These are phyloP conservation scores for Microcyclospora tardicrescens DNA, from an alignment of 2,329 filamentous ascomycete species.

Conservation along the genomic window DNA sequence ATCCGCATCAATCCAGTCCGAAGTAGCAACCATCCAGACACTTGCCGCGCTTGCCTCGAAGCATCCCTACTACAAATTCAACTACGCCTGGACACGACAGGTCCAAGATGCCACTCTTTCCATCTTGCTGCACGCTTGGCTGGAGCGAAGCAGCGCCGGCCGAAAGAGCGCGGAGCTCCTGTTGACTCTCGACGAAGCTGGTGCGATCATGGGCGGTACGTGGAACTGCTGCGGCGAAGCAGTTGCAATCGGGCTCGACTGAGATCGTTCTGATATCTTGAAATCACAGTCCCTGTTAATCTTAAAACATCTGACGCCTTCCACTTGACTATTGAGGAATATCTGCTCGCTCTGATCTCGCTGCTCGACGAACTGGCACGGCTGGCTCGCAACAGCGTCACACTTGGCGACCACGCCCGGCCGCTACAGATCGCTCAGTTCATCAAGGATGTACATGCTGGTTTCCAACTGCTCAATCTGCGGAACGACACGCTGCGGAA, in stretches of 20 bases:
- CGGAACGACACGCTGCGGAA: slow-evolving; percentile 89
- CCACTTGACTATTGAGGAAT: slow-evolving; percentile 95
- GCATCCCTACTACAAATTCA: slow-evolving; percentile 98
- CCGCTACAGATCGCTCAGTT: slow-evolving; percentile 83
- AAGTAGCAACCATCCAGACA: slow-evolving; percentile 57
- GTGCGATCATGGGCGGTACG: slow-evolving; percentile 59
- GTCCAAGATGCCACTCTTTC: slow-evolving; percentile 62
- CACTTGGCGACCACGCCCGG: slow-evolving; percentile 72
- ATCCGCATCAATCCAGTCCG: slow-evolving; percentile 54
- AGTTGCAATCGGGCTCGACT: no score
- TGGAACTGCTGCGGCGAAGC: no score
- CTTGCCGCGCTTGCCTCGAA: slow-evolving; percentile 63
- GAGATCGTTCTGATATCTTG: slow-evolving; percentile 2
- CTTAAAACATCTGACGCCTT: slow-evolving; percentile 81
- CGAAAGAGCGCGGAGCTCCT: slow-evolving; percentile 44
- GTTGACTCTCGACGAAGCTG: slow-evolving; percentile 78
- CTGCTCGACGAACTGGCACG: slow-evolving; percentile 84
- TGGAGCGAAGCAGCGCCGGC: slow-evolving; percentile 50
- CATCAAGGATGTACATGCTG: slow-evolving; percentile 87
- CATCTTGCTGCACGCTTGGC: slow-evolving; percentile 56
- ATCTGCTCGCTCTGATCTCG: slow-evolving; percentile 74
- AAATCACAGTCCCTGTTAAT: slow-evolving; percentile 63
- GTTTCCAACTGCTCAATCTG: slow-evolving; percentile 92
- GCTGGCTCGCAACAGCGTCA: slow-evolving; percentile 87
- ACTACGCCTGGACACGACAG: slow-evolving; percentile 70